phyloP scores from a whole-genome alignment of 805 yeast species.

The Wickerhamiella allomyrinae region DNA sequence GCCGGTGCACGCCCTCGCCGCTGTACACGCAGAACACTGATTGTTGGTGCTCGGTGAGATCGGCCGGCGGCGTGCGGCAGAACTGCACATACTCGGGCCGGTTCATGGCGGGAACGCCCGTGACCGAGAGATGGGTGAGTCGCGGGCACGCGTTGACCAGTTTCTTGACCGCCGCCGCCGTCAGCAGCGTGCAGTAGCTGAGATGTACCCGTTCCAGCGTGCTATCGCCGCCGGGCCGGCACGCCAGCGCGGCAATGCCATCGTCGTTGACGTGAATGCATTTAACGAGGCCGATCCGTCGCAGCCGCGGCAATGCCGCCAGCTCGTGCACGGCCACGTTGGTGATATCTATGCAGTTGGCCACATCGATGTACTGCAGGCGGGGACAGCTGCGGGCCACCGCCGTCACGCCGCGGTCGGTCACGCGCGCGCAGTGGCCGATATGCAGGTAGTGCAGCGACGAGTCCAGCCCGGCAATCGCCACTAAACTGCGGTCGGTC shows the following conservation, averaged over 20 bases:
- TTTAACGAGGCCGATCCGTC: slow-evolving; percentile 87
- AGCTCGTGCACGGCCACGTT: slow-evolving; percentile 67
- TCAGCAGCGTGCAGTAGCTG: slow-evolving; percentile 73
- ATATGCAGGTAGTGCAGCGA: slow-evolving; percentile 79
- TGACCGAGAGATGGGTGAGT: slow-evolving; percentile 77
- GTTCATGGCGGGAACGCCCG: slow-evolving; percentile 84
- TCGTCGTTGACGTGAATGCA: slow-evolving; percentile 77
- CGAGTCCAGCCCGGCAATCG: slow-evolving; percentile 60
- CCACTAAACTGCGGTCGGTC: slow-evolving; percentile 64
- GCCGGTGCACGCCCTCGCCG: slow-evolving; percentile 70
- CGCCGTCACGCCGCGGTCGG: slow-evolving; percentile 72
- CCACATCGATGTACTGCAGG: slow-evolving; percentile 84
- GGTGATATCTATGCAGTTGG: slow-evolving; percentile 83
- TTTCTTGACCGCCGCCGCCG: slow-evolving; percentile 62
- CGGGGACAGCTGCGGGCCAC: slow-evolving; percentile 68
- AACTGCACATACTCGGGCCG: slow-evolving; percentile 71
- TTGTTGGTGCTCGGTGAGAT: slow-evolving; percentile 75
- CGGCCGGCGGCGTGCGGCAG: slow-evolving; percentile 87
- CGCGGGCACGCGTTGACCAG: slow-evolving; percentile 69
- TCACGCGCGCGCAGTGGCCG: slow-evolving; percentile 84
- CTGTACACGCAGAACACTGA: slow-evolving; percentile 83
- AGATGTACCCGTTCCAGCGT: slow-evolving; percentile 85
- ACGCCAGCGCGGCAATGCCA: slow-evolving; percentile 50
- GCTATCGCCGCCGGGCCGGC: slow-evolving; percentile 54
- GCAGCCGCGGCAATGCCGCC: slow-evolving; percentile 59